A percentile compares a stretch with the other conserved stretches of the same genome.
phyloP scores from a whole-genome alignment of 805 yeast species.

The Suhomyces emberorum region DNA sequence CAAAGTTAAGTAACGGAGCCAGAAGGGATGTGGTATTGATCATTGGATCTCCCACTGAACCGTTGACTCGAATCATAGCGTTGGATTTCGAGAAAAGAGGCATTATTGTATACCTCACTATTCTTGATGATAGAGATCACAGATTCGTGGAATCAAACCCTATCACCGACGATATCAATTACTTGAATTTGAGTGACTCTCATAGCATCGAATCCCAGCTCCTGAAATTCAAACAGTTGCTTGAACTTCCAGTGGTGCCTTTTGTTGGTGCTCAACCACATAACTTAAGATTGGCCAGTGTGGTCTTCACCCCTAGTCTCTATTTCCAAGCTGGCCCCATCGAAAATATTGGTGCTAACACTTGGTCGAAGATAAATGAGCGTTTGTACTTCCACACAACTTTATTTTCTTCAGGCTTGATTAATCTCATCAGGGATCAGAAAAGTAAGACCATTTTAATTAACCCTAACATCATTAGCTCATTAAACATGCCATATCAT shows the following conservation, averaged over 20 bases:
- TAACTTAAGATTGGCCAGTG: constrained; percentile 56
- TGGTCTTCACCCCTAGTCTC: constrained; percentile 67
- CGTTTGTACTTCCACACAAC: constrained; percentile 48
- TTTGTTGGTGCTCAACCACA: constrained; percentile 58
- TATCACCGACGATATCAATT: constrained; percentile 65
- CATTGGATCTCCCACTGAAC: constrained; percentile 75
- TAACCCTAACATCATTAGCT: constrained; percentile 54
- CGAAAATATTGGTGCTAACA: constrained; percentile 48
- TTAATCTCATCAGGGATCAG: constrained; percentile 51
- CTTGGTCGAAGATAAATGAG: constrained; percentile 52
- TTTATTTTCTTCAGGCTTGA: constrained; percentile 52
- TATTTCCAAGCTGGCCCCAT: constrained; percentile 67
- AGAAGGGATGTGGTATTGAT: constrained; percentile 71
- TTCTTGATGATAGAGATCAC: constrained; percentile 58
- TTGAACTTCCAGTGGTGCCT: constrained; percentile 55
- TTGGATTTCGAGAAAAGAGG: constrained; percentile 76
- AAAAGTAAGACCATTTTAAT: constrained; percentile 48
- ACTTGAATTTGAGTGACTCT: constrained; percentile 52
- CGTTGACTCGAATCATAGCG: constrained; percentile 65
- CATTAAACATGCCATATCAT: constrained; percentile 58
- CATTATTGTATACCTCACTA: constrained; percentile 74
- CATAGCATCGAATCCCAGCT: constrained; percentile 46
- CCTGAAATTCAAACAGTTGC: constrained; percentile 44
- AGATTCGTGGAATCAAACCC: constrained; percentile 51
- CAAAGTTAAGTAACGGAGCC: constrained; percentile 63